A percentile compares a stretch with the other conserved stretches of the same genome.
Conservation (phyloP, 2,329 filamentous ascomycete species). For the Hymenoscyphus albidus region DNA sequence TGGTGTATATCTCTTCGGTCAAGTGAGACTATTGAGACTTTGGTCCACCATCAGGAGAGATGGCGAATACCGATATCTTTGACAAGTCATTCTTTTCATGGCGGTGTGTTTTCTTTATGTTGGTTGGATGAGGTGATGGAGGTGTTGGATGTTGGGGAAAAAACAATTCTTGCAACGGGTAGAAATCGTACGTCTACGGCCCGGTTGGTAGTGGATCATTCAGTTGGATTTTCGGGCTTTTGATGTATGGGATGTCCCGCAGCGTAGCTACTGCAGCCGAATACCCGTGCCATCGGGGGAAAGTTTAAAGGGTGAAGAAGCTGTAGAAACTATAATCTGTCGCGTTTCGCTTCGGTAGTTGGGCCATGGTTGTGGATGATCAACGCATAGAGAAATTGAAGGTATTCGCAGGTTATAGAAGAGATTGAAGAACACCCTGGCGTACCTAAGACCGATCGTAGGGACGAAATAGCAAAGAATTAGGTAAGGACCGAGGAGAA, state of each 20-base stretch:
- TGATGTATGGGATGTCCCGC: no score
- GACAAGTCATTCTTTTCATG: not conserved
- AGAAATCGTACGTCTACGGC: not conserved
- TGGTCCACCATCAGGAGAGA: not conserved
- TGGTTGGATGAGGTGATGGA: not conserved
- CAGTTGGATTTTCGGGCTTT: no score
- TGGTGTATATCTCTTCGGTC: not conserved
- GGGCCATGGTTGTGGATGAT: no score
- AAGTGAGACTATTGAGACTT: not conserved
- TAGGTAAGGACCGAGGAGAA: not conserved
- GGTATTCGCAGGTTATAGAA: no score
- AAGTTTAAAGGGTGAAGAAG: no score
- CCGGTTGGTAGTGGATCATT: no score
- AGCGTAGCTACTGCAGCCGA: no score
- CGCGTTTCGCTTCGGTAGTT: no score
- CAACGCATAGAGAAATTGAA: no score
- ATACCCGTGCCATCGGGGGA: no score
- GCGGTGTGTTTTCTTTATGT: not conserved
- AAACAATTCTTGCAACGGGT: not conserved
- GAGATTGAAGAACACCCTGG: no score
- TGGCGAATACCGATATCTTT: not conserved
- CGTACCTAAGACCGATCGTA: not conserved
- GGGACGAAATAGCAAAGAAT: not conserved
- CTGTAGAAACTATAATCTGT: no score
- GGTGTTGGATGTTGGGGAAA: not conserved